phyloP scores from a whole-genome alignment of 768 basidiomycete genomes.

The Trametes maxima region DNA sequence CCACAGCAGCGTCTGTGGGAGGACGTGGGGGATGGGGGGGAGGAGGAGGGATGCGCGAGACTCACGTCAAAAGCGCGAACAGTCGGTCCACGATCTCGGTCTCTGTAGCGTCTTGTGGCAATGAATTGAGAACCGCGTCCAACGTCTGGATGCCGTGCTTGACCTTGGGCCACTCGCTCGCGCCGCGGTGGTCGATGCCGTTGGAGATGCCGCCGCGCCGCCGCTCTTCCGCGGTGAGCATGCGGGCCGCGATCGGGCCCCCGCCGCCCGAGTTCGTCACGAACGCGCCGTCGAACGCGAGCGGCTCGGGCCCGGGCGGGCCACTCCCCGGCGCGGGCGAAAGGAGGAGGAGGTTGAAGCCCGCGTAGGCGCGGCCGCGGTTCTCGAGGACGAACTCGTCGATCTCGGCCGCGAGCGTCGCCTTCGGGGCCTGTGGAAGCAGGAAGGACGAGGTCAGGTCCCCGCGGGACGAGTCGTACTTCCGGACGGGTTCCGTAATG shows the following conservation, averaged over 20 bases:
- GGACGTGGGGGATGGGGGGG: not conserved
- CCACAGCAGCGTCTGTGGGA: too few relatives aligned
- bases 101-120: constrained; percentile 46
- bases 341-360: constrained; percentile 80
- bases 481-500: constrained; percentile 67
- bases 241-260: constrained; percentile 54
- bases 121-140: constrained; percentile 42
- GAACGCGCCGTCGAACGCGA: constrained; percentile 55
- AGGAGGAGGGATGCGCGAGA: constrained; percentile 31
- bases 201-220: constrained; percentile 70
- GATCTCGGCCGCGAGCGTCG: constrained; percentile 52
- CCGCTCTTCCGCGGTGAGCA: constrained; percentile 53
- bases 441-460: constrained; percentile 69
- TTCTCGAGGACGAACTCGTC: constrained; percentile 49
- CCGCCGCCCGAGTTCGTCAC: constrained; percentile 77
- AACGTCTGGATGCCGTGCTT: constrained; percentile 55
- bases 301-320: constrained; percentile 9
- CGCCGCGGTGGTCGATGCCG: constrained; percentile 66
- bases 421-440: constrained; percentile 46
- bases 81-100: constrained; percentile 56
- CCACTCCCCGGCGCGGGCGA: constrained; percentile 36
- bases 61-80: constrained; percentile 72
- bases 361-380: constrained; percentile 56
- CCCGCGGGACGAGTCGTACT: constrained; percentile 65
- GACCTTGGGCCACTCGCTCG: constrained; percentile 75